Conservation (phyloP, 1,284 basidiomycete genomes). For the Afroboletus lepidellus region DNA sequence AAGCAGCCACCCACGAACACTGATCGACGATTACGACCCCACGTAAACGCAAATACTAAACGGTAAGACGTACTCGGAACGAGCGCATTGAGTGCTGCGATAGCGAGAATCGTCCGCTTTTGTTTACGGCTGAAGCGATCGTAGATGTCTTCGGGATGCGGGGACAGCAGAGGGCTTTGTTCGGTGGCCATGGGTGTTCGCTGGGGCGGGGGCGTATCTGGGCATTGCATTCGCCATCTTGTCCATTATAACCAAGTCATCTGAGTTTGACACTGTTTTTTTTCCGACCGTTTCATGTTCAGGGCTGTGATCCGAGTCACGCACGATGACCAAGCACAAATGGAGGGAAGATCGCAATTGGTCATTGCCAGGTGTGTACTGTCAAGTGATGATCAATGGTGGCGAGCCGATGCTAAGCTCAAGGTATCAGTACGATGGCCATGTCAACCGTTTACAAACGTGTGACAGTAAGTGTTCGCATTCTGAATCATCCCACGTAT, state of each 20-base stretch:
- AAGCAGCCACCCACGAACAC: conserved; percentile 47
- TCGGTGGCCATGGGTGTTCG: conserved; percentile 21
- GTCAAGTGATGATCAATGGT: too few species aligned
- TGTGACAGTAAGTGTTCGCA: too few species aligned
- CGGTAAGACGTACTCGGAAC: conserved; percentile 24
- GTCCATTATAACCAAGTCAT: background rate
- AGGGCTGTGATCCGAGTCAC: too few species aligned
- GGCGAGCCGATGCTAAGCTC: too few species aligned
- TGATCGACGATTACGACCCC: conserved; percentile 16
- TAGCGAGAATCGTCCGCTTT: conserved; percentile 41
- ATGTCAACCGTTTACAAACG: too few species aligned
- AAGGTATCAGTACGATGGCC: too few species aligned
- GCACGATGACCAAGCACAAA: too few species aligned
- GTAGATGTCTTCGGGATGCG: conserved; percentile 44
- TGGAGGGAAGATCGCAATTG: too few species aligned
- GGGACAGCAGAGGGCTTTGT: conserved; percentile 23
- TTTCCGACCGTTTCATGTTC: background rate
- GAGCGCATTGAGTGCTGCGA: conserved; percentile 37
- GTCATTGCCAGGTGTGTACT: too few species aligned
- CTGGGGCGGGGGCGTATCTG: background rate
- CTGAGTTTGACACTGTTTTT: background rate
- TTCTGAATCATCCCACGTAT: too few species aligned
- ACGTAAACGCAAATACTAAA: background rate
- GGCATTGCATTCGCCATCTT: background rate
- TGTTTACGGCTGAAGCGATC: conserved; percentile 37